phyloP scores from a whole-genome alignment of 306 rosid genomes.

The Hippophae gyantsensis region DNA sequence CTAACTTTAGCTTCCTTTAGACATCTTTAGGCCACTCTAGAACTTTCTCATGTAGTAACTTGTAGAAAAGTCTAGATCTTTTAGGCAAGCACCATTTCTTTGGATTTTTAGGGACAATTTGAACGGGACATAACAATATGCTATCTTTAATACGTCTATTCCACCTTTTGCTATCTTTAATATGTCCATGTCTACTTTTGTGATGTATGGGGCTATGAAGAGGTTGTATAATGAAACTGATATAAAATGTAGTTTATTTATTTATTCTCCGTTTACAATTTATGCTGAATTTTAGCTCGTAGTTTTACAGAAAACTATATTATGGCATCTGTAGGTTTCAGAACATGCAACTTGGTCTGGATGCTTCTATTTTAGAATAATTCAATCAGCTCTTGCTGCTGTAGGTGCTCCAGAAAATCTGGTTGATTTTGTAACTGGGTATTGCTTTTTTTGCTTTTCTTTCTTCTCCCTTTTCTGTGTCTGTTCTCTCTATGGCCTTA shows the following conservation, averaged over 20 bases:
- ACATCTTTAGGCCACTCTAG: too few relatives aligned
- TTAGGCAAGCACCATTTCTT: too few relatives aligned
- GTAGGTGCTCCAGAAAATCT: slow-evolving; percentile 97
- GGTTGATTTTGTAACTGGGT: slow-evolving; percentile 94
- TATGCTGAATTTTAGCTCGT: slow-evolving; percentile 13
- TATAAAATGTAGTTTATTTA: slow-evolving; percentile 4
- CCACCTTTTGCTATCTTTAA: too few relatives aligned
- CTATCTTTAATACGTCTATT: too few relatives aligned
- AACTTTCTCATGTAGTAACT: too few relatives aligned
- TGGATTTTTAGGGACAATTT: too few relatives aligned
- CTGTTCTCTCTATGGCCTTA: slow-evolving; percentile 8
- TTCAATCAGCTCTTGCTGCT: slow-evolving; percentile 97
- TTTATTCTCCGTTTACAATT: slow-evolving; percentile 2
- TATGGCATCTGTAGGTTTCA: slow-evolving; percentile 56
- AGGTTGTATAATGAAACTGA: not conserved
- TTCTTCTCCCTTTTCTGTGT: slow-evolving; percentile 2
- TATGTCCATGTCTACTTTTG: too few relatives aligned
- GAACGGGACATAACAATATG: too few relatives aligned
- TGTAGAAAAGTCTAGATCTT: too few relatives aligned
- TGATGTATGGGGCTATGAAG: slow-evolving; percentile 5
- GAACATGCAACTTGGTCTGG: slow-evolving; percentile 99
- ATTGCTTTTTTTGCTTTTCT: slow-evolving; percentile 17
- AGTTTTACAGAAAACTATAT: slow-evolving; percentile 20
- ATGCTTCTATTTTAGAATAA: slow-evolving; percentile 83
- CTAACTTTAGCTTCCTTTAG: too few relatives aligned